Percentiles rank a stretch among this genome's conserved stretches.
Evolutionary conservation across 1,284 basidiomycete species (phyloP).

Genomic region (Erythrobasidium hasegawianum): DNA sequence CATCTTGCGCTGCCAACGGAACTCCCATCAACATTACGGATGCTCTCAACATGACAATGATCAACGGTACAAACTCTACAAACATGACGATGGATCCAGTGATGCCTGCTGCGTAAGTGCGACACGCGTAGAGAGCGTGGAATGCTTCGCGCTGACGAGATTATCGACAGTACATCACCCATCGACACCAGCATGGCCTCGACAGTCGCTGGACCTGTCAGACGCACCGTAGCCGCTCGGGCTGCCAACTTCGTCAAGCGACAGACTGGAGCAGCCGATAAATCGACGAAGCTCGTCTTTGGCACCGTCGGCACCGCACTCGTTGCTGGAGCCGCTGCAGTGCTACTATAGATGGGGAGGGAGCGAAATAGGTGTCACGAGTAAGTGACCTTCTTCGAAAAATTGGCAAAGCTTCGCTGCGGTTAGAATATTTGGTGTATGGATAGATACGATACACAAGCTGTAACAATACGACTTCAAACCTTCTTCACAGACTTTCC

Average conservation of each 20-base stretch:
- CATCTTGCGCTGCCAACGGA: background rate
- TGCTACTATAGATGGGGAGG: background rate
- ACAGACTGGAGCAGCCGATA: slow-evolving; percentile 2
- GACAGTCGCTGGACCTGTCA: background rate
- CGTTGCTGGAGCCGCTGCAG: background rate
- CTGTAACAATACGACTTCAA: too few relatives aligned
- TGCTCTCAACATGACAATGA: background rate
- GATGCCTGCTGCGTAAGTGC: background rate
- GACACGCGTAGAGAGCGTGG: too few relatives aligned
- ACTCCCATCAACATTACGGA: slow-evolving; percentile 4
- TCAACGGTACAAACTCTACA: background rate
- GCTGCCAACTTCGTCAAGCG: background rate
- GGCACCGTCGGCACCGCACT: background rate
- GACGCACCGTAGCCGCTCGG: background rate
- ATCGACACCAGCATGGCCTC: background rate
- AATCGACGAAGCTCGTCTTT: background rate
- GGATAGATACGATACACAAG: too few relatives aligned
- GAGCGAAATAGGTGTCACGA: background rate
- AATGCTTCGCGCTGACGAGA: too few relatives aligned
- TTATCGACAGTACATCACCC: background rate
- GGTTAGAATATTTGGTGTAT: too few relatives aligned
- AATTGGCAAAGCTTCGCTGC: background rate
- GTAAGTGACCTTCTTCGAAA: background rate
- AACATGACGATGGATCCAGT: background rate
- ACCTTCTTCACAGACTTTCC: too few relatives aligned